Evolutionary conservation across 257 asterid species (phyloP), one percentile per base, ranked within the genome.

Genomic region (Salvia miltiorrhiza): DNA sequence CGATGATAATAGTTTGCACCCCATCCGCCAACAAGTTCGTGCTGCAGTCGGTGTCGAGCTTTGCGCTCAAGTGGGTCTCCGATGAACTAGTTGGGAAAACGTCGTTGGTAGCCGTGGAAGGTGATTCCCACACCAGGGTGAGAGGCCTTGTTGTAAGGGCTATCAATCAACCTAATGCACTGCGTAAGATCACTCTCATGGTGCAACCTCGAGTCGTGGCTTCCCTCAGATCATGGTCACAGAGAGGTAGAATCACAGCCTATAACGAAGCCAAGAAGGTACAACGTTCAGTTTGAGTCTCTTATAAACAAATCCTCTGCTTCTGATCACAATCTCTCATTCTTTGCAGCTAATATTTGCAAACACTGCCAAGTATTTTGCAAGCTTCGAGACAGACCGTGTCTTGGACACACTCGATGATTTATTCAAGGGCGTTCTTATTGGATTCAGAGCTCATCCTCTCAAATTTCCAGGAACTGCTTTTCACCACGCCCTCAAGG

Each of bases 141-240:
- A 76, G 87, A 74, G 58, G 45, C 74, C 47, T 81, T 17, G 81
- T 87, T 0, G 9, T 79, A 1, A 78, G 77, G 73, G 83, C 84
- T 47, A 49, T 80, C 28, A 87, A 83, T 53, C 86, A 81, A 7
- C 90, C 94, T 0, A 81, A 79, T 53, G 73, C 90, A 9, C 90
- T 87, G 39, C 87, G 81, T 2, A 65, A 66, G 66, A 81, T 87
- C 41, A 71, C 86, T 21, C 71, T 71, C 59, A 74, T 80, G 73
- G 80, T 87, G 52, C 94, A 87, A 35, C 89, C 89, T 9, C 75
- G 83, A 1, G 4, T 87, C 11, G 17, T 4, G 13, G 16, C 78
- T 52, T 78, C 86, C 35, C 88, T 87, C 33, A 16, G 73, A 17
- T 73, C 69, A 8, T 82, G 90, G 93, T 73, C 81, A 0, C 50